These are phyloP conservation scores for Boletus vermiculosoides DNA, from an alignment of 768 basidiomycete genomes.

Conservation along the genomic window DNA sequence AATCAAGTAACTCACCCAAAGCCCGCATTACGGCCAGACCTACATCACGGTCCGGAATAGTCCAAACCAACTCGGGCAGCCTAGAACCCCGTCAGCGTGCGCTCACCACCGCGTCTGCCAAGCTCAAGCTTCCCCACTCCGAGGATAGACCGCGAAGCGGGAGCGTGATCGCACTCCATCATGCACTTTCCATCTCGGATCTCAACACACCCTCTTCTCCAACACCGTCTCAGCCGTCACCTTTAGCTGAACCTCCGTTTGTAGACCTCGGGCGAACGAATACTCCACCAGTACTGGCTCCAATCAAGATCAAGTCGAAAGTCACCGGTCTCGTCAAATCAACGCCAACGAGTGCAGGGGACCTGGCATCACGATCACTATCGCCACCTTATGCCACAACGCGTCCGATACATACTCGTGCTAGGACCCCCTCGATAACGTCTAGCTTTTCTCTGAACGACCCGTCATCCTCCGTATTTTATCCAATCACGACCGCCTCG, in stretches of 20 bases:
- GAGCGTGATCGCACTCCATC: conserved; percentile 27
- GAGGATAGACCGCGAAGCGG: conserved; percentile 35
- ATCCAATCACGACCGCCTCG: conserved; percentile 56
- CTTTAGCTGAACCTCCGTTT: conserved; percentile 13
- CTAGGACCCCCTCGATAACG: conserved; percentile 32
- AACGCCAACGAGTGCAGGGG: conserved; percentile 12
- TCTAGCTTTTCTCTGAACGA: conserved; percentile 27
- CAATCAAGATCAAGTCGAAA: conserved; percentile 59
- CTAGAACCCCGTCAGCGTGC: conserved; percentile 34
- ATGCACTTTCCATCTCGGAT: conserved; percentile 26
- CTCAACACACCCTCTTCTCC: conserved; percentile 15
- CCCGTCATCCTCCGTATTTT: conserved; percentile 35
- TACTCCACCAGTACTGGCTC: conserved; percentile 18
- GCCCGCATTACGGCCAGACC: conserved; percentile 32
- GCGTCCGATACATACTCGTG: conserved; percentile 28
- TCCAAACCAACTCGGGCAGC: conserved; percentile 7
- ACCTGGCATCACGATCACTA: conserved; percentile 42
- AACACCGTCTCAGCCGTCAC: conserved; percentile 15
- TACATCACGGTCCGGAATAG: conserved; percentile 23
- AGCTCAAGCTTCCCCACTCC: conserved; percentile 28
- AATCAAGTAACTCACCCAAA: conserved; percentile 26
- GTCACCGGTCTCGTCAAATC: conserved; percentile 49
- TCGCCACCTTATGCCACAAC: conserved; percentile 33
- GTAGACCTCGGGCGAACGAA: conserved; percentile 14
- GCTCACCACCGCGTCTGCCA: conserved; percentile 23